phyloP scores from a whole-genome alignment of 441 rosid genomes.

The Mallotus repandus region DNA sequence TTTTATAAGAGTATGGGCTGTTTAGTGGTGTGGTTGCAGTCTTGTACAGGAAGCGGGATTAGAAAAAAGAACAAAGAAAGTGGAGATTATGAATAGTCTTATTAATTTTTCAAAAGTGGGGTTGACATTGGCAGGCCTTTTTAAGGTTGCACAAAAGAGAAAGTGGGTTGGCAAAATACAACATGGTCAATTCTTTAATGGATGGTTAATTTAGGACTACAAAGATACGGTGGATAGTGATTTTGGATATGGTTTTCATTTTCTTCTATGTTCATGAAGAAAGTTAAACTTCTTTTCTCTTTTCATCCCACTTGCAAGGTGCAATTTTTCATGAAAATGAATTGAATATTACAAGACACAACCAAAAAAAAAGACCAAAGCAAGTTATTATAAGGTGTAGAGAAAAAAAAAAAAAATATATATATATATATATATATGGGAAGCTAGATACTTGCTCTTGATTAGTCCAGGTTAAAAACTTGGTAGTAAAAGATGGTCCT shows the following conservation, averaged over 20 bases:
- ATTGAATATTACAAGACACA: background rate
- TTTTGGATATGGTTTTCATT: background rate
- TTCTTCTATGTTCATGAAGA: background rate
- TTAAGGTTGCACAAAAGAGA: conserved; percentile 20
- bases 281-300: background rate
- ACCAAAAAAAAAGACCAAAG: background rate
- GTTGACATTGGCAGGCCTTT: conserved; percentile 32
- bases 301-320: background rate
- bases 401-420: no score
- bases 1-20: conserved; percentile 14
- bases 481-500: background rate
- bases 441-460: no score
- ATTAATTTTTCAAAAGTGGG: conserved; percentile 32
- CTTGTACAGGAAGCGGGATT: conserved; percentile 11
- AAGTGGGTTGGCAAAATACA: conserved; percentile 23
- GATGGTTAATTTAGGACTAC: background rate
- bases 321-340: background rate
- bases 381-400: background rate
- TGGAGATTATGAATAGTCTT: conserved; percentile 15
- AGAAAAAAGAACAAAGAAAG: conserved; percentile 2
- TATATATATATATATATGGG: no score
- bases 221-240: background rate
- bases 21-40: conserved; percentile 24
- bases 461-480: background rate
- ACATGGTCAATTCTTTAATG: conserved; percentile 27